A percentile compares a stretch with the other conserved stretches of the same genome.
Conservation (phyloP, 495 filamentous ascomycete genomes). For the Glutinoglossum americanum region DNA sequence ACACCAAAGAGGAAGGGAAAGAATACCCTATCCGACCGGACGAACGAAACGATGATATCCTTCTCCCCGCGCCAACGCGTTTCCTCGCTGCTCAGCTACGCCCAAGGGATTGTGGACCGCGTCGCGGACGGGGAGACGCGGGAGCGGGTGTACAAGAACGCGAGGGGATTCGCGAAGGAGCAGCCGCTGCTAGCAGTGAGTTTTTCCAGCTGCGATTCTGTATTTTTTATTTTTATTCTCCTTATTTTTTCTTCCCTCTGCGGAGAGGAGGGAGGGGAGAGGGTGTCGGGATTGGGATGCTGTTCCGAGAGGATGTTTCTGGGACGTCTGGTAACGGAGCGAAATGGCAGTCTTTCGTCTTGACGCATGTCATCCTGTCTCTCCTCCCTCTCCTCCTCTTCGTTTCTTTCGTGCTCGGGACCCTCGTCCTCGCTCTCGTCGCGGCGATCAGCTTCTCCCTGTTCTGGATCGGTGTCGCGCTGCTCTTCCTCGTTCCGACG, state of each 20-base stretch:
- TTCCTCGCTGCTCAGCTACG: not conserved
- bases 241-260: no score
- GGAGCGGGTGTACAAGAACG: not conserved
- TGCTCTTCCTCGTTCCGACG: constrained; percentile 38
- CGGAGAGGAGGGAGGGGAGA: no score
- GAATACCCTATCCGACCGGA: no score
- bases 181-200: constrained; percentile 3
- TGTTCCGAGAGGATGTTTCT: no score
- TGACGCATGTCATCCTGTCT: constrained; percentile 31
- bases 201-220: not conserved
- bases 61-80: not conserved
- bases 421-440: constrained; percentile 25
- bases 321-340: no score
- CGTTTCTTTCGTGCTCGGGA: constrained; percentile 30
- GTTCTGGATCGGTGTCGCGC: constrained; percentile 38
- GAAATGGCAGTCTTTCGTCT: constrained; percentile 31
- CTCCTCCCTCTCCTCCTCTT: constrained; percentile 35
- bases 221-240: no score
- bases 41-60: not conserved
- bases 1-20: not conserved
- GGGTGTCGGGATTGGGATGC: no score
- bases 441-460: constrained; percentile 32
- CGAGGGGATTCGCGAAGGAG: not conserved
- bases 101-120: not conserved
- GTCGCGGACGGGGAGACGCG: not conserved